These are phyloP conservation scores for Lunasporangiospora selenospora DNA, from an alignment of 192 early-diverging fungal species.

Conservation along the genomic window DNA sequence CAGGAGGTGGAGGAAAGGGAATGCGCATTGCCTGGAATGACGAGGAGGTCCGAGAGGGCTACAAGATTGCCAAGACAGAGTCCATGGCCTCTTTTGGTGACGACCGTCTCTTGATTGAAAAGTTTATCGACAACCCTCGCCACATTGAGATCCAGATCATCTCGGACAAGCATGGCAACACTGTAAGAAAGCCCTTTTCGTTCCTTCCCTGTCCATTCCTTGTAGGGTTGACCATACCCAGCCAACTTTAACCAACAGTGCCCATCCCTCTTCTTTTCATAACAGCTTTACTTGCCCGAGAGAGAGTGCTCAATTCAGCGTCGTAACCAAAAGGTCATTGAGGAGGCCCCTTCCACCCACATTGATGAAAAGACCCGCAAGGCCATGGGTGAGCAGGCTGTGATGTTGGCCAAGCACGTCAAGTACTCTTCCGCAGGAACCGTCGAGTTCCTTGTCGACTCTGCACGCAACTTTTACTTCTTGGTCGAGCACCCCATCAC, in stretches of 20 bases:
- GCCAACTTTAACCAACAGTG: background rate
- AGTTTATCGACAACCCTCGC: constrained; percentile 86
- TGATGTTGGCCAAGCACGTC: constrained; percentile 75
- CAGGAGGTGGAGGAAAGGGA: constrained; percentile 86
- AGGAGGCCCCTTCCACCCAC: constrained; percentile 83
- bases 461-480: constrained; percentile 78
- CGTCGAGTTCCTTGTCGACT: constrained; percentile 79
- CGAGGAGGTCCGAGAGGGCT: constrained; percentile 74
- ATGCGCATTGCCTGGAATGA: constrained; percentile 82
- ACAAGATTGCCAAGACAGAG: constrained; percentile 81
- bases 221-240: background rate
- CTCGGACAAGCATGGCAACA: constrained; percentile 73
- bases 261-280: background rate
- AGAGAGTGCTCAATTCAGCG: constrained; percentile 88
- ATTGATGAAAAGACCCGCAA: constrained; percentile 66
- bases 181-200: constrained; percentile 31
- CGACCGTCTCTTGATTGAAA: constrained; percentile 88
- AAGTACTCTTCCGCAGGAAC: constrained; percentile 80
- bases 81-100: constrained; percentile 89
- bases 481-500: constrained; percentile 86
- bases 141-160: constrained; percentile 82
- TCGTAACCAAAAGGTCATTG: constrained; percentile 84
- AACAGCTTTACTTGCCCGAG: constrained; percentile 88
- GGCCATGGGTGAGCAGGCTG: constrained; percentile 82
- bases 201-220: too few species aligned